Percentiles rank a stretch among this genome's conserved stretches.
Conservation (phyloP, 2,329 filamentous ascomycete species). For the Seiridium cupressi region DNA sequence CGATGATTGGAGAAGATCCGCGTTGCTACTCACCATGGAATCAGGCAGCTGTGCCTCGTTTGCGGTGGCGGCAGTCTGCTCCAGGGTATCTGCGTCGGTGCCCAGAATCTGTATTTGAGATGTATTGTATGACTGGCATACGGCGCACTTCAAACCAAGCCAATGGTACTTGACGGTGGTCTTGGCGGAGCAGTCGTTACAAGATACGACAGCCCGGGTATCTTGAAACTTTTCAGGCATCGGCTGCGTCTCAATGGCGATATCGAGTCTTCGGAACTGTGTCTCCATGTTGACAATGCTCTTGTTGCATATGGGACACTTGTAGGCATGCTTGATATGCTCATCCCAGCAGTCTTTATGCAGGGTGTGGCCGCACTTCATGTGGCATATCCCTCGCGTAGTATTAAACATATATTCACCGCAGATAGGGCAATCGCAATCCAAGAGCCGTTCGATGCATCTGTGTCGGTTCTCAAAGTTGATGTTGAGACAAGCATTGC, state of each 20-base stretch:
- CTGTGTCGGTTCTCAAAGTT: constrained; percentile 81
- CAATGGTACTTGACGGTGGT: constrained; percentile 89
- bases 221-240: constrained; percentile 85
- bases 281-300: constrained; percentile 97
- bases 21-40: constrained; percentile 10
- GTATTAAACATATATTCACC: constrained; percentile 96
- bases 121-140: constrained; percentile 70
- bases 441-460: constrained; percentile 90
- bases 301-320: constrained; percentile 94
- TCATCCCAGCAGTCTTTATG: constrained; percentile 86
- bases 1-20: constrained; percentile 9
- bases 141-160: constrained; percentile 85
- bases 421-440: constrained; percentile 96
- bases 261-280: constrained; percentile 86
- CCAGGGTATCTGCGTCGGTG: constrained; percentile 20
- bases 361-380: constrained; percentile 94
- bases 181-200: constrained; percentile 91
- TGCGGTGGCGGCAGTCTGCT: constrained; percentile 15
- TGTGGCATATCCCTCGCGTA: constrained; percentile 82
- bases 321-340: constrained; percentile 87
- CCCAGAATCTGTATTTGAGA: constrained; percentile 62
- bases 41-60: constrained; percentile 17
- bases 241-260: constrained; percentile 82
- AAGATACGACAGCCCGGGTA: constrained; percentile 80
- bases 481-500: constrained; percentile 91